Evolutionary conservation across 345 rosid species (phyloP).

Genomic region (Syzygium aromaticum): DNA sequence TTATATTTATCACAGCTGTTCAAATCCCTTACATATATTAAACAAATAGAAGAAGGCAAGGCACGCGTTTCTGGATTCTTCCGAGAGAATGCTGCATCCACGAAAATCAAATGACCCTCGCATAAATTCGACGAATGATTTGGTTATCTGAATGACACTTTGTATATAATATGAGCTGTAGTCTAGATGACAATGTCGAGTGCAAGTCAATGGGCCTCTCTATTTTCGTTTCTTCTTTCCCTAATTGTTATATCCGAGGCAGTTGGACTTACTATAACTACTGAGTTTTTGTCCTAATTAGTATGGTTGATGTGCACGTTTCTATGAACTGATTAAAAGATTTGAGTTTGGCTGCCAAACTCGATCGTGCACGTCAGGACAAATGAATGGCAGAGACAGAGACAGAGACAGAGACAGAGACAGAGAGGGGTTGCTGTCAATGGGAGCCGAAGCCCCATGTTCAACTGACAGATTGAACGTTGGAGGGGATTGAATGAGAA

Average conservation of each 20-base stretch:
- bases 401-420: not conserved
- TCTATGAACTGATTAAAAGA: not conserved
- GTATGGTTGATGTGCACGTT: not conserved
- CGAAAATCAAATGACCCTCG: not conserved
- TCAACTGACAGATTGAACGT: not conserved
- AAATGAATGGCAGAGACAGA: not conserved
- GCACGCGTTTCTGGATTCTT: not conserved
- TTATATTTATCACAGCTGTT: fast-evolving
- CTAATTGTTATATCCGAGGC: not conserved
- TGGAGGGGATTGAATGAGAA: not conserved
- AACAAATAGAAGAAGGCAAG: not conserved
- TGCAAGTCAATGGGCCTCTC: not conserved
- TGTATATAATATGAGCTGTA: not conserved
- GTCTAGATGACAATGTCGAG: not conserved
- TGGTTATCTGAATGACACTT: not conserved
- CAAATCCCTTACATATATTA: not conserved
- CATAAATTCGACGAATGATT: not conserved
- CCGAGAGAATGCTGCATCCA: not conserved
- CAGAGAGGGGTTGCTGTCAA: not conserved
- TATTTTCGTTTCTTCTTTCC: not conserved
- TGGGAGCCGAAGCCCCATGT: not conserved
- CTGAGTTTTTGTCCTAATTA: not conserved
- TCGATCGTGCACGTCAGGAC: not conserved
- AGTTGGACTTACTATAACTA: not conserved
- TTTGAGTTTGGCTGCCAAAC: not conserved